Percentiles rank a stretch among this genome's conserved stretches.
Evolutionary conservation across 306 rosid genomes (phyloP).

Genomic region (Mimosa bimucronata): DNA sequence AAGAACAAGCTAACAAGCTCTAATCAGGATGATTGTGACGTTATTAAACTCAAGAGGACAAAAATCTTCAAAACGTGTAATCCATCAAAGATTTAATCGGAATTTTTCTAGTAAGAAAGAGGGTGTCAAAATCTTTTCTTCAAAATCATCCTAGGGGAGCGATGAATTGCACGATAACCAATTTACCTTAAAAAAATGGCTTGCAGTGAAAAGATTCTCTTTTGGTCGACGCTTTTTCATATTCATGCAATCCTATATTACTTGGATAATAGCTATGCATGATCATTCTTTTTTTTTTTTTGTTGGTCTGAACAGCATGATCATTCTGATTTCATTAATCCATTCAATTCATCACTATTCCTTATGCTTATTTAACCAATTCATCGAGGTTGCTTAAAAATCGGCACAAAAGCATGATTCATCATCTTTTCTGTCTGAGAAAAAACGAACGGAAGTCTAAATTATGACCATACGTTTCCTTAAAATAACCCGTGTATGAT

Average conservation of each 20-base stretch:
- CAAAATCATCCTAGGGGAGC: background rate
- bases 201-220: too few species aligned
- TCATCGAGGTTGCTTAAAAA: too few species aligned
- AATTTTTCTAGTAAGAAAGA: too few species aligned
- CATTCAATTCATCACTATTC: background rate
- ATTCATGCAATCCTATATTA: too few species aligned
- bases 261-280: too few species aligned
- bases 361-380: background rate
- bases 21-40: background rate
- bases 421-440: background rate
- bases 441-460: background rate
- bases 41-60: background rate
- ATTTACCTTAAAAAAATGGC: too few species aligned
- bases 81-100: background rate
- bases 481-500: background rate
- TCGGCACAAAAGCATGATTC: background rate
- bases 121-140: too few species aligned
- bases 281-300: too few species aligned
- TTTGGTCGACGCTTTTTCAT: too few species aligned
- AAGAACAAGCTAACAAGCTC: too few species aligned
- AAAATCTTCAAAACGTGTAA: background rate
- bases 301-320: too few species aligned
- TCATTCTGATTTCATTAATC: background rate
- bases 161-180: background rate
- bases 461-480: background rate